Percentiles rank a stretch among this genome's conserved stretches.
Conservation (phyloP, 257 asterid genomes). For the Linderniella brevidens region DNA sequence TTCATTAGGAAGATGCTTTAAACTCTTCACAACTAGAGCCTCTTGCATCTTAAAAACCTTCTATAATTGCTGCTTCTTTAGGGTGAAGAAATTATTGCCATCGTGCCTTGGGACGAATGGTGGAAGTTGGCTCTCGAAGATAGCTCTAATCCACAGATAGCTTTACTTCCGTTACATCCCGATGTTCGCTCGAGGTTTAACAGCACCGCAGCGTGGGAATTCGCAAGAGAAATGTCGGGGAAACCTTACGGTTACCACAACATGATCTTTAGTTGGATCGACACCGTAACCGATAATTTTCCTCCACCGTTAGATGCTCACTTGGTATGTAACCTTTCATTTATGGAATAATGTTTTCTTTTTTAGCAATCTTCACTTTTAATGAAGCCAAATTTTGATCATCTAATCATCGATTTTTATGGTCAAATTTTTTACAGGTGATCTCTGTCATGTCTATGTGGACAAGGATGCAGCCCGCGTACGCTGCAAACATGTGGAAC, state of each 20-base stretch:
- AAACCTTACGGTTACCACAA: constrained; percentile 98
- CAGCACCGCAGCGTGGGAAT: constrained; percentile 82
- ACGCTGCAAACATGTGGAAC: constrained; percentile 99
- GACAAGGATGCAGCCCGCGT: constrained; percentile 97
- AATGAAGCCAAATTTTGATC: not conserved
- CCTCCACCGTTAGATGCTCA: constrained; percentile 99
- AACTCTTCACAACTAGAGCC: not conserved
- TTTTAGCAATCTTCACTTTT: not conserved
- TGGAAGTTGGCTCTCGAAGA: constrained; percentile 82
- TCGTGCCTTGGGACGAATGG: constrained; percentile 94
- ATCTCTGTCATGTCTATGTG: constrained; percentile 99
- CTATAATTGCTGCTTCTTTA: constrained; percentile 21
- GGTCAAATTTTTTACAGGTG: constrained; percentile 37
- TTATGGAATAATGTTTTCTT: not conserved
- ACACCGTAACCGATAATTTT: constrained; percentile 80
- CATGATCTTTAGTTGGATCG: constrained; percentile 99
- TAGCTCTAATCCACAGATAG: constrained; percentile 83
- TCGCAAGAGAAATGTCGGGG: constrained; percentile 79
- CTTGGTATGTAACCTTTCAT: constrained; percentile 41
- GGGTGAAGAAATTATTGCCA: constrained; percentile 92
- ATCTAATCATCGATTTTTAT: not conserved
- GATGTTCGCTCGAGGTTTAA: constrained; percentile 72
- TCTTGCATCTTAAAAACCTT: too few relatives aligned
- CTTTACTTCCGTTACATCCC: constrained; percentile 84
- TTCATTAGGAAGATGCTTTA: not conserved